Evolutionary conservation across 2,329 filamentous ascomycete genomes (phyloP), one percentile per base, ranked within the genome.

Genomic region (Fusarium aywerte): DNA sequence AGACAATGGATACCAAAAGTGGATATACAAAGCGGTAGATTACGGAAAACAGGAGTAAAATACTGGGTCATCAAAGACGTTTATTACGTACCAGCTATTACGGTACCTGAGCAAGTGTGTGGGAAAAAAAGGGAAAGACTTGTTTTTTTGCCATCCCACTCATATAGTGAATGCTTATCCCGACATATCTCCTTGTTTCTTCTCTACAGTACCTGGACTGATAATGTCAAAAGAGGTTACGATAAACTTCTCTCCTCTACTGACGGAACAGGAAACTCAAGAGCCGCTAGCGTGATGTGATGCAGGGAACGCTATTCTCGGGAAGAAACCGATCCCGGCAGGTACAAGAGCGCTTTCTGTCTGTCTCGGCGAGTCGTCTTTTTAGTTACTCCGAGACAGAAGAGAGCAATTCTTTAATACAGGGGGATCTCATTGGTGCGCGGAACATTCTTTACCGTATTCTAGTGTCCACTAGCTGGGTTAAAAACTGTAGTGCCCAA

Each of bases 321-420:
- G 51, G 12, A 23, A 31, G 21, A 32, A 38, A 54, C 51, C 51
- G 42, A 54, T 54, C 51, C 51, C 51, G 23, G 51, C 51, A 54
- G 36, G 36, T 21, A 39, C 36, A 23, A 39, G 36, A 39, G 21
- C 36, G 21, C 20, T 16, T 15, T 39, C 11, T 21, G 5, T 39
- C 16, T 15, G 15, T 38, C 21, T 49, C 45, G 45, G 45, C 32
- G 38, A 25, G 25, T 43, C 13, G 21, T 23, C 40, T 49, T 11
- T 33, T 12, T 27, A 49, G 45, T 49, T 36, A 49, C 32, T 36
- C 45, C 45, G 45, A 49, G 45, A 48, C 20, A 36, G 20, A 23
- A 16, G 20, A 48, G 9, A n/a, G 18, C 31, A 47, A n/a, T 47
- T 33, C 15, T 38, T 16, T 16, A 15, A n/a, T 29, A n/a, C n/a